Conservation (phyloP, 2,329 filamentous ascomycete species). For the Aspergillus udagawae region DNA sequence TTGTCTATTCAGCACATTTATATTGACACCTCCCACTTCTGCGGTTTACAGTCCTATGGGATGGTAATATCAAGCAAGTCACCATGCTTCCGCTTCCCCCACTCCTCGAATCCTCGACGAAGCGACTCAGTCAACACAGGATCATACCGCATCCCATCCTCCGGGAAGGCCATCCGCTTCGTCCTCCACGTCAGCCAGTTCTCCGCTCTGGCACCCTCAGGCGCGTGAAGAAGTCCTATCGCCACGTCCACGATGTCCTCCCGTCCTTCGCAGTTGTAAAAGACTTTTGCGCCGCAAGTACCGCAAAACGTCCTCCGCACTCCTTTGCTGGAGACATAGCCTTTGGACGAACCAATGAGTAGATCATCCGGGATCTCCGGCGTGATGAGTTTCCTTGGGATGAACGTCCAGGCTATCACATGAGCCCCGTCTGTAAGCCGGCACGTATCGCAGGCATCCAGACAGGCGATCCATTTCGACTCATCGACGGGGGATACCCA, state of each 20-base stretch:
- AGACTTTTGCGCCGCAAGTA: slow-evolving; percentile 43
- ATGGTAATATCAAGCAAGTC: not conserved
- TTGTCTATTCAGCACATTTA: too few relatives aligned
- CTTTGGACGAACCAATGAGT: slow-evolving; percentile 37
- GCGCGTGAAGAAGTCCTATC: slow-evolving; percentile 38
- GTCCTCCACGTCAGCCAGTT: slow-evolving; percentile 43
- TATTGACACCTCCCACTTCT: not conserved
- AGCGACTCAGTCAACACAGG: slow-evolving; percentile 13
- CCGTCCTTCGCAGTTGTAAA: slow-evolving; percentile 35
- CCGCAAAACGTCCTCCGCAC: slow-evolving; percentile 44
- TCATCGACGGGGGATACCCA: slow-evolving; percentile 16
- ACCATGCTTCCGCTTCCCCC: slow-evolving; percentile 11
- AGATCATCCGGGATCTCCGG: slow-evolving; percentile 17
- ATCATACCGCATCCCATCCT: slow-evolving; percentile 21
- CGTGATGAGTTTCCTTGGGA: slow-evolving; percentile 32
- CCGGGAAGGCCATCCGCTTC: slow-evolving; percentile 20
- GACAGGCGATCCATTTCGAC: slow-evolving; percentile 21
- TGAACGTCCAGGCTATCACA: slow-evolving; percentile 42
- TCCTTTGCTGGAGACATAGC: slow-evolving; percentile 34
- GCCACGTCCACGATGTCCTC: slow-evolving; percentile 39
- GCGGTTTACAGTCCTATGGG: not conserved
- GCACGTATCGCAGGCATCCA: slow-evolving; percentile 36
- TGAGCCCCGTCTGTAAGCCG: slow-evolving; percentile 38
- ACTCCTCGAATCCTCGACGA: slow-evolving; percentile 15
- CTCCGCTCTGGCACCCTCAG: slow-evolving; percentile 38